Conservation (phyloP, 2,329 filamentous ascomycete species). For the Monilinia fructigena region DNA sequence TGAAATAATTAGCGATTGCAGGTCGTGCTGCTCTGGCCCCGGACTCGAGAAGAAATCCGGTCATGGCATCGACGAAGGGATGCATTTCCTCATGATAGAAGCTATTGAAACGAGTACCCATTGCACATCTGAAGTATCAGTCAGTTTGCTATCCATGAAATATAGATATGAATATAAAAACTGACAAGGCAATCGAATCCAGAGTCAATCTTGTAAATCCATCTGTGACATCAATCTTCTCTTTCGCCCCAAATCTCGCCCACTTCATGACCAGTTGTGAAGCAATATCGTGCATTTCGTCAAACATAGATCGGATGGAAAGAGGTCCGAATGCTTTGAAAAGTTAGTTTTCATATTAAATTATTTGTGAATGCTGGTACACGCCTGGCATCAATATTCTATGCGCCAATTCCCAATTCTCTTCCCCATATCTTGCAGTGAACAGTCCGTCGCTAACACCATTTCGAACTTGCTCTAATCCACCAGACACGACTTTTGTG, state of each 20-base stretch:
- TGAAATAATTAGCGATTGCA: constrained; percentile 48
- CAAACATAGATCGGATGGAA: constrained; percentile 66
- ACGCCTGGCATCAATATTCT: constrained; percentile 56
- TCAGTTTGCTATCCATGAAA: not conserved
- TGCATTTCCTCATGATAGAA: constrained; percentile 69
- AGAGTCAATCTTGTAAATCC: constrained; percentile 71
- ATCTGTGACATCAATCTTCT: constrained; percentile 59
- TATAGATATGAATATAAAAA: not conserved
- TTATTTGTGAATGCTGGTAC: constrained; percentile 1
- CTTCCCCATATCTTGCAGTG: constrained; percentile 53
- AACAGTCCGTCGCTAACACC: constrained; percentile 66
- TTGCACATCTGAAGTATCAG: constrained; percentile 51
- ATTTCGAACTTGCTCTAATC: constrained; percentile 56
- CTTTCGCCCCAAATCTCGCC: constrained; percentile 59
- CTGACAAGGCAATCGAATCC: constrained; percentile 57
- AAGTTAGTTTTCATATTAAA: not conserved
- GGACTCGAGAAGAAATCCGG: constrained; percentile 58
- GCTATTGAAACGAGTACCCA: constrained; percentile 76
- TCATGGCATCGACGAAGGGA: constrained; percentile 69
- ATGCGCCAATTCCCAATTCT: constrained; percentile 67
- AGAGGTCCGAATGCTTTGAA: constrained; percentile 62
- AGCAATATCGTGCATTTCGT: constrained; percentile 67
- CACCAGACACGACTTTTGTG: constrained; percentile 53
- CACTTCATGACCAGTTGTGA: constrained; percentile 66
- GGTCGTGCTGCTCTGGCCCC: constrained; percentile 52